Conservation (phyloP, 805 yeast genomes). For the Spathaspora passalidarum region DNA sequence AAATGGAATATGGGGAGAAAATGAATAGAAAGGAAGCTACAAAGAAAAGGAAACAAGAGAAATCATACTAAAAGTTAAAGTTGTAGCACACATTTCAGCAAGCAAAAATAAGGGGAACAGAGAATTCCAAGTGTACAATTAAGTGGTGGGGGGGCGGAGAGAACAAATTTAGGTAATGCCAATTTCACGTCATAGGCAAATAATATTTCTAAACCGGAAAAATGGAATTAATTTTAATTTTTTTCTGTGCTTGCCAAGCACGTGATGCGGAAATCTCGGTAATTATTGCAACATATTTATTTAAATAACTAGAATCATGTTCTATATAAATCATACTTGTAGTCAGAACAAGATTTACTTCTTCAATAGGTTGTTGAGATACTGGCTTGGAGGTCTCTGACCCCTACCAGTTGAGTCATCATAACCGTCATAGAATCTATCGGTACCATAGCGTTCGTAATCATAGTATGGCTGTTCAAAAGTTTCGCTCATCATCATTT, state of each 20-base stretch:
- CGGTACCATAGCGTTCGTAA: not conserved
- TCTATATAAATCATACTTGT: not conserved
- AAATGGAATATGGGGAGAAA: not conserved
- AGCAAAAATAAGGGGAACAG: not conserved
- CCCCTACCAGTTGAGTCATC: not conserved
- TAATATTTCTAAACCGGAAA: no score
- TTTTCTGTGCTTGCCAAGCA: not conserved
- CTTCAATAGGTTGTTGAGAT: conserved; percentile 44
- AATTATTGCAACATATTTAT: not conserved
- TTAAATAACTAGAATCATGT: not conserved
- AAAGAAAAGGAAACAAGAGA: not conserved
- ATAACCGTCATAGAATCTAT: not conserved
- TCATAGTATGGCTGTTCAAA: not conserved
- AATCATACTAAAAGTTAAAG: not conserved
- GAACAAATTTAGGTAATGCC: not conserved
- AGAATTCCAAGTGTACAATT: no score
- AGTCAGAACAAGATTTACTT: not conserved
- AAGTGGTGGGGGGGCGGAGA: not conserved
- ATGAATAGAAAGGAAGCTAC: not conserved
- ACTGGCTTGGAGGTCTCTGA: conserved; percentile 48
- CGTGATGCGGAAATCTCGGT: not conserved
- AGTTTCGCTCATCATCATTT: not conserved
- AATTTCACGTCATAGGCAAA: not conserved
- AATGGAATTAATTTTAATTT: no score
- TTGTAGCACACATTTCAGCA: not conserved